Evolutionary conservation across 495 filamentous ascomycete genomes (phyloP), one percentile per base, ranked within the genome.

Genomic region (Hyaloscypha hepaticicola): DNA sequence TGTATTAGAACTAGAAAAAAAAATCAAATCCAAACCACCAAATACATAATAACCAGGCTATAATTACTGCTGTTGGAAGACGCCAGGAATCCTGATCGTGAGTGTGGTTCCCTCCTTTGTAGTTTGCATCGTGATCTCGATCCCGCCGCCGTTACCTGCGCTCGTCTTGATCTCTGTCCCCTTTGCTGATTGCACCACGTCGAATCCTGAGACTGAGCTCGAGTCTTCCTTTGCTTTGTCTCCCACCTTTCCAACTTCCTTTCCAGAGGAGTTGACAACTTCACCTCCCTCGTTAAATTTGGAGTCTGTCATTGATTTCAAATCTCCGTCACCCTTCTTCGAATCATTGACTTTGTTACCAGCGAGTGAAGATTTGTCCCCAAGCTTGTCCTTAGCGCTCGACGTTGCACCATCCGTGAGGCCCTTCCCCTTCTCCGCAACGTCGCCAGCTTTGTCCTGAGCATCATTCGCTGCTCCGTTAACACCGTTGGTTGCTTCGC

Each of bases 271-370:
- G 33, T 66, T 72, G 26, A 69, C 70, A 12, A 72, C 67, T 31
- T 76, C 68, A 7, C 75, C 74, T 7, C 70, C 31, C 7, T 75
- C 74, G 57, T 73, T 69, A 19, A 71, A 69, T 14, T 72, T 71
- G 3, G 38, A 45, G 16, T 16, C 38, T 16, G 6, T 16, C 38
- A 70, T 66, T 51, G 72, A 66, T 12, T 50, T 28, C 14, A 68
- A n/a, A 22, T 58, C 66, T 3, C 55, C 38, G 25, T 72, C 72
- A 4, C 72, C 74, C 59, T 73, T 72, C 22, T 69, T 69, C 1
- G 72, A 60, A 29, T 73, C 73, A 33, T 56, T 62, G 12, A 69
- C 34, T 24, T 55, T 48, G 12, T 45, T 45, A 0, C 38, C 38
- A 19, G 19, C 38, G 38, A 45, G 38, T 57, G 9, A 75, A 53